Percentiles rank a stretch among this genome's conserved stretches.
Conservation (phyloP, 2,329 filamentous ascomycete species). For the Aspergillus ruber region DNA sequence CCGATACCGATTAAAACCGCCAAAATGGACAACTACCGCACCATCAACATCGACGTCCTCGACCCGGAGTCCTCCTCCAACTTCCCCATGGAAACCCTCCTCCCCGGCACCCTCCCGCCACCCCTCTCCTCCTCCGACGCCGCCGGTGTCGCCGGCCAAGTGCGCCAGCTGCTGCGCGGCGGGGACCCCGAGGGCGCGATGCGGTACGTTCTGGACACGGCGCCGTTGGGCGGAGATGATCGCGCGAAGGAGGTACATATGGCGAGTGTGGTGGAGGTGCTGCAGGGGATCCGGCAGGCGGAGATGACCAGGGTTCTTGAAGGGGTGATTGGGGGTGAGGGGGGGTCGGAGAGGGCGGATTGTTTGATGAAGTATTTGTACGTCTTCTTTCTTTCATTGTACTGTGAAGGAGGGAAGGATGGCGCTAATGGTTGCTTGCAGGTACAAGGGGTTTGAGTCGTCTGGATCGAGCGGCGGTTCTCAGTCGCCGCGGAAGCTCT, state of each 20-base stretch:
- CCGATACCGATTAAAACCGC: slow-evolving; percentile 3
- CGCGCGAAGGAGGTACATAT: slow-evolving; percentile 73
- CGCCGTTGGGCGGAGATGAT: slow-evolving; percentile 57
- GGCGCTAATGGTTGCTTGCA: slow-evolving; percentile 28
- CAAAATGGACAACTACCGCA: slow-evolving; percentile 61
- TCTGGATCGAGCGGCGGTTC: slow-evolving; percentile 23
- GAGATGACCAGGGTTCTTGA: slow-evolving; percentile 89
- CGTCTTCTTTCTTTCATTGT: slow-evolving; percentile 28
- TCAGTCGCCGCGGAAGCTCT: slow-evolving; percentile 48
- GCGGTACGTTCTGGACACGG: slow-evolving; percentile 74
- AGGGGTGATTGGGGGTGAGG: slow-evolving; percentile 69
- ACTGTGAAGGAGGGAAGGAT: too few relatives aligned
- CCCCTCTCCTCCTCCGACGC: slow-evolving; percentile 72
- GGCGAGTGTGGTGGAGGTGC: slow-evolving; percentile 80
- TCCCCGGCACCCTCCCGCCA: slow-evolving; percentile 61
- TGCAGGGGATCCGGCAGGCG: slow-evolving; percentile 91
- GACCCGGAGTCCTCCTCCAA: slow-evolving; percentile 85
- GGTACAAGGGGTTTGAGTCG: slow-evolving; percentile 82
- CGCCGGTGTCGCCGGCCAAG: slow-evolving; percentile 69
- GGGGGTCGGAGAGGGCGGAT: slow-evolving; percentile 79
- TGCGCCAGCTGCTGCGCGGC: slow-evolving; percentile 78
- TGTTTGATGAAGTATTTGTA: slow-evolving; percentile 98
- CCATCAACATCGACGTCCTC: slow-evolving; percentile 88
- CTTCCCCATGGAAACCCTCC: slow-evolving; percentile 81
- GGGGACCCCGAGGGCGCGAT: slow-evolving; percentile 84